Base-by-base conservation (phyloP, 2,329 filamentous ascomycete species). In the Phoma herbarum region DNA sequence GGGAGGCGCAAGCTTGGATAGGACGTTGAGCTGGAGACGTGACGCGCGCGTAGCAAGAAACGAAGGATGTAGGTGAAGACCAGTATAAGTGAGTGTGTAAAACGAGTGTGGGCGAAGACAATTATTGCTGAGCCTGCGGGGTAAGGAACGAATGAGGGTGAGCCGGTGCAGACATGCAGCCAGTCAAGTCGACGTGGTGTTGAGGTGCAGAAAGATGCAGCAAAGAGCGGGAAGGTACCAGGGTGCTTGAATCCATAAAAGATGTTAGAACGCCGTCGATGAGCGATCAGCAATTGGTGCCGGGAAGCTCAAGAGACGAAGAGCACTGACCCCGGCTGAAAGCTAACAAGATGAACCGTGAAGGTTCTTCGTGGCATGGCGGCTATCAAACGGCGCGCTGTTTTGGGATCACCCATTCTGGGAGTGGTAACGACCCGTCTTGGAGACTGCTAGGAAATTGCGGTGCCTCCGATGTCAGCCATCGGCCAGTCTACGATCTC, bases 361-460 rank as follows among this genome's bases (percentile, higher is more conserved):
- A 55, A 52, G 50, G 54, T 41, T 51, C 63, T 43, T 55, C 51
- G 57, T 44, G 59, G 56, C 60, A 54, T 65, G 59, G 64, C 61
- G 67, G 70, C 70, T 43, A 64, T 70, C 66, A 70, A 69, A 71
- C 62, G 60, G 66, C 56, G 59, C 56, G 47, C 59, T 61, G 42
- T 57, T 62, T 67, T 62, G 55, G 63, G 61, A 59, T 53, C 42
- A 56, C 47, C 66, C 66, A 64, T 65, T 41, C 67, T 66, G 48
- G 47, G 60, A 64, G 42, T 50, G 63, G 70, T 57, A 64, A 68
- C 61, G 65, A 52, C 16, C 45, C 51, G 56, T 61, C 61, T 60
- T 39, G 61, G 43, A 58, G 59, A 28, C 54, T 59, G 45, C 53
- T 50, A 47, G 63, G 73, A 74, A 64, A 75, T 75, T 76, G 61